Evolutionary conservation across 768 basidiomycete genomes (phyloP), one percentile per base, ranked within the genome.

Genomic region (Roridomyces roridus): DNA sequence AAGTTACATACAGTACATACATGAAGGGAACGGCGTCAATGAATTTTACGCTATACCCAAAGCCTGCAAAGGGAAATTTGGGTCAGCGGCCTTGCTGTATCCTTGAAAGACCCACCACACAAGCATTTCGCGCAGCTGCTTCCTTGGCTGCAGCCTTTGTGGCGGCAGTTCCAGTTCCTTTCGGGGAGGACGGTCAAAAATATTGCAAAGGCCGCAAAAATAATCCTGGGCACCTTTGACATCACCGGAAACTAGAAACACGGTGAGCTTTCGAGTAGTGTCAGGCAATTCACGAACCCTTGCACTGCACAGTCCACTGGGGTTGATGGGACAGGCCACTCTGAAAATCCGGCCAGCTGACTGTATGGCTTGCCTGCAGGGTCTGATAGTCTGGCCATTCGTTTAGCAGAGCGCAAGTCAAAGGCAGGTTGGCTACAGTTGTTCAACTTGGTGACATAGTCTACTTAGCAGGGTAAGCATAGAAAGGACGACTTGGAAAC

Each of bases 221-320:
- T 31, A 21, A 18, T 23, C n/a, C 28, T 11, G 11, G 14, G 17
- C 29, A 55, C 60, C 60, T 58, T 50, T 49, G 9, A 49, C 51
- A 6, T 51, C 57, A n/a, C 61, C 57, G 6, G 52, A 49, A 8
- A 63, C 61, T 63, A 51, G 35, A 14, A 21, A 4, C 15, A 44
- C 14, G 34, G 15, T 28, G 29, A 62, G 25, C 12, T 37, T 23
- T 12, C 37, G 40, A 15, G 47, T n/a, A 6, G 21, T 12, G 9
- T 41, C 15, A 37, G 5, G 18, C 1, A 2, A 6, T 43, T 12
- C 44, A 46, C 21, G 21, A 23, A 25, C 11, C 74, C 72, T 83
- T 86, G 69, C 85, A 88, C 20, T 77, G 67, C n/a, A 76, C 68
- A 10, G 75, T 83, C 87, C 87, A 89, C 20, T 65, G 51, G 26